Evolutionary conservation across 306 rosid species (phyloP), one percentile per base, ranked within the genome.

Genomic region (Astragalus glycyphyllos): DNA sequence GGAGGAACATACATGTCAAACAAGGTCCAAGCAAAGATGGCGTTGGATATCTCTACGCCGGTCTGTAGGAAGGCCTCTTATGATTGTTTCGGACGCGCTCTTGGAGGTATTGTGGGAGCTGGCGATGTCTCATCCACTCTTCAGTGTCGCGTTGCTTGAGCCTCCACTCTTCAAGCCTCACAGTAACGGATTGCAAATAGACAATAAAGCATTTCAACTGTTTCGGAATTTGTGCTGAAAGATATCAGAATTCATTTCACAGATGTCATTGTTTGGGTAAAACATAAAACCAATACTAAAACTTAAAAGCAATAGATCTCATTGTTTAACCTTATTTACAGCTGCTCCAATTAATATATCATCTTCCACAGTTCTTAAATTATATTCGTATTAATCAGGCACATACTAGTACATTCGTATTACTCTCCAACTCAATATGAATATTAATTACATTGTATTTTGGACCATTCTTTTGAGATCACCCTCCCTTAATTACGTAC

Each of bases 131-230:
- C 98, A 93, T 93, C 98, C 98, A 93, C 69, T 90, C 96, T 80
- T 93, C 98, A 0, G 97, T 93, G 81, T 93, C 98, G 16, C 92
- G 86, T 59, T 90, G 72, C 79, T 87, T 90, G 10, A 93, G 89
- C 78, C 98, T 88, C 92, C 98, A 93, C 70, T 93, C 98, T 80
- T 93, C 98, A 77, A 90, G 87, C 67, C 94, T 93, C 82, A 93
- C 85, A 4, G 97, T 88, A 49, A 83, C 78, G 9, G 97, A 93
- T 93, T 93, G 97, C 89, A 93, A 74, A 79, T 88, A 93, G 9
- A 9, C 8, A 48, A 49, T 47, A 49, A 32, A 34, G 32, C 47
- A 49, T 67, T 37, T 61, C 62, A 11, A n/a, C 50, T 20, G 12
- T 53, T 53, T 38, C 26, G 38, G 38, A 68, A 37, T 45, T 44